Evolutionary conservation across 306 rosid genomes (phyloP), one percentile per base, ranked within the genome.

Genomic region (Cercis canadensis): DNA sequence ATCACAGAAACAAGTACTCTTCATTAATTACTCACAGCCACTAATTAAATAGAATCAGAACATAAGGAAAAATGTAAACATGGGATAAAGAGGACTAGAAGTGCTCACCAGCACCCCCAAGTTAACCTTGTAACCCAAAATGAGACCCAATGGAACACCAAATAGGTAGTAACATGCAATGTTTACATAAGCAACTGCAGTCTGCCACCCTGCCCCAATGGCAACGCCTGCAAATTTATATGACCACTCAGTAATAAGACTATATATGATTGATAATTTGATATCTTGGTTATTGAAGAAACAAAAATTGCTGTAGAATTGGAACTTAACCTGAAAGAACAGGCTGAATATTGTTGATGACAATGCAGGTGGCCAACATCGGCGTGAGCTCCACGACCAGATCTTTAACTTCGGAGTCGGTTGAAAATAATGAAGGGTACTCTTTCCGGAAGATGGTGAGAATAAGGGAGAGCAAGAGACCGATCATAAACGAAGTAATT

Each of bases 151-250:
- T 4, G 97, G 97, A 34, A 90, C 52, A 32, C 97, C 95, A 59
- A 90, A 57, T 6, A 81, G 7, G 52, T 90, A 86, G 74, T 88
- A 88, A 65, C 90, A 90, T 0, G 64, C 87, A 24, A 86, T 12
- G 80, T 88, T 90, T 6, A 90, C 89, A 66, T 88, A 90, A 6
- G 92, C 95, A 31, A 90, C 95, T 17, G 11, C 10, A 49, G 90
- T 76, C 50, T 90, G 97, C 95, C 97, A 90, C 40, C 95, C 97
- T 0, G 97, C 97, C 34, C 97, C 97, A 63, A 90, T 74, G 16
- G 95, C 97, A 3, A 90, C 97, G 18, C 97, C 93, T 88, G 43
- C 49, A 58, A 0, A 54, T 11, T 47, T 37, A 15, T 11, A 31
- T 37, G 43, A 37, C 6, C 2, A 24, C 29, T 24, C 29, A 24